Evolutionary conservation across 352 stramenopile genomes (phyloP).

Genomic region (Phytopythium chamaehyphon): DNA sequence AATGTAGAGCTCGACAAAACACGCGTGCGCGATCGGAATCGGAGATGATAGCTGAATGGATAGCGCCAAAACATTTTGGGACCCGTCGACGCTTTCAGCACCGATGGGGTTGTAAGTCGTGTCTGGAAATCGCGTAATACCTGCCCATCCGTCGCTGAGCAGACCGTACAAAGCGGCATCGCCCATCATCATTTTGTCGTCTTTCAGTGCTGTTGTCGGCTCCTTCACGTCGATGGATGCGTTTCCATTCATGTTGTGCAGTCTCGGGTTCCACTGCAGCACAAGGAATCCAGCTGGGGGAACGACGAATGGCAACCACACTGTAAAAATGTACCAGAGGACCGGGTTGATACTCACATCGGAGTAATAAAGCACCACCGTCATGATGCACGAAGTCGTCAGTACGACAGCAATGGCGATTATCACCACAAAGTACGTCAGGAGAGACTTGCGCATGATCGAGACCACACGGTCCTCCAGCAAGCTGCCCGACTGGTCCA

Average conservation of each 20-base stretch:
- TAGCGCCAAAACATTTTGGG: slow-evolving; percentile 74
- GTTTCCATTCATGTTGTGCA: slow-evolving; percentile 73
- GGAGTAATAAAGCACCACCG: slow-evolving; percentile 58
- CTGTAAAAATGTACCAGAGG: slow-evolving; percentile 76
- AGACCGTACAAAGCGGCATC: slow-evolving; percentile 24
- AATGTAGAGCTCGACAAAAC: slow-evolving; percentile 76
- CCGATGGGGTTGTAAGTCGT: slow-evolving; percentile 68
- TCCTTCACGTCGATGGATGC: slow-evolving; percentile 51
- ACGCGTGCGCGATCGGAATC: slow-evolving; percentile 57
- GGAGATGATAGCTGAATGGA: slow-evolving; percentile 65
- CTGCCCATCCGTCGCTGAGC: slow-evolving; percentile 62
- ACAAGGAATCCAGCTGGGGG: slow-evolving; percentile 73
- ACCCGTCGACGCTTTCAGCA: slow-evolving; percentile 46
- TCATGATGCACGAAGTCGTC: slow-evolving; percentile 53
- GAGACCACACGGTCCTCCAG: slow-evolving; percentile 69
- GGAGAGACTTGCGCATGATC: slow-evolving; percentile 76
- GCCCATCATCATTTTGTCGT: slow-evolving; percentile 30
- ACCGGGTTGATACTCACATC: slow-evolving; percentile 65
- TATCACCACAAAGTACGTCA: slow-evolving; percentile 75
- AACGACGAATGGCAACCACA: slow-evolving; percentile 75
- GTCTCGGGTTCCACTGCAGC: slow-evolving; percentile 80
- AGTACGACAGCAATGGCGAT: slow-evolving; percentile 66
- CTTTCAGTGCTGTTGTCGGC: slow-evolving; percentile 31
- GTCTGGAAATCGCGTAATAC: slow-evolving; percentile 68
- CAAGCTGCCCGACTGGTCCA: slow-evolving; percentile 69